Evolutionary conservation across 139 green algal genomes (phyloP).

Genomic region (Axilococcus clingmanii): DNA sequence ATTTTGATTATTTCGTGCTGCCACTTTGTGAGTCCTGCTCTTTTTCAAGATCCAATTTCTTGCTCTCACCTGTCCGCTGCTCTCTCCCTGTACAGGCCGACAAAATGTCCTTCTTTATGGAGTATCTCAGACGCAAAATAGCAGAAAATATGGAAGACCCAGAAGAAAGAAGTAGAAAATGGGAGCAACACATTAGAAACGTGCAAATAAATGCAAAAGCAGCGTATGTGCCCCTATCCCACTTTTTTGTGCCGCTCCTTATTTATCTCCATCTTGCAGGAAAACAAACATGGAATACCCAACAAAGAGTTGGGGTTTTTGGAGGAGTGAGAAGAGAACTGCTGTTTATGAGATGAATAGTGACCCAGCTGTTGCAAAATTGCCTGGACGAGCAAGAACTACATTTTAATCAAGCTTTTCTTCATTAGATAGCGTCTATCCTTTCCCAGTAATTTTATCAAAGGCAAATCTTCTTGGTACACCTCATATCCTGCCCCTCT

Average conservation of each 20-base stretch:
- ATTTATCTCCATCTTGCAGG: constrained; percentile 8
- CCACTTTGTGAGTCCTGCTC: no score
- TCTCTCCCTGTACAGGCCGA: background rate
- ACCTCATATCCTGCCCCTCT: constrained; percentile 17
- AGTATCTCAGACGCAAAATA: constrained; percentile 13
- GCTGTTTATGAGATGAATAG: constrained; percentile 10
- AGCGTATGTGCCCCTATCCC: constrained; percentile 2
- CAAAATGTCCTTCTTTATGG: constrained; percentile 14
- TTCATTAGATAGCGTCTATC: constrained; percentile 36
- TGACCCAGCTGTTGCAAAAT: constrained; percentile 5
- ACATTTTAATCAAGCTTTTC: constrained; percentile 21
- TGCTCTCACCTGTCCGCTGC: no score
- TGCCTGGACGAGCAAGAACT: constrained; percentile 5
- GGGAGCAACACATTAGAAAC: constrained; percentile 13
- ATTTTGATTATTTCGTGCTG: no score
- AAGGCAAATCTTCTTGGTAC: constrained; percentile 14
- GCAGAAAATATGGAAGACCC: constrained; percentile 15
- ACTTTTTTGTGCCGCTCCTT: background rate
- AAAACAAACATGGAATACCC: constrained; percentile 18
- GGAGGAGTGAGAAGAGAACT: constrained; percentile 16
- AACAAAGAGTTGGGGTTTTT: constrained; percentile 32
- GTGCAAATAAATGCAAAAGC: constrained; percentile 1
- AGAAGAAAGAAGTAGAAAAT: constrained; percentile 13
- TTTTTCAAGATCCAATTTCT: no score
- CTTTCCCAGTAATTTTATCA: constrained; percentile 24